These are phyloP conservation scores for Vanderwaltozyma verrucispora DNA, from an alignment of 805 yeast species.

Conservation along the genomic window DNA sequence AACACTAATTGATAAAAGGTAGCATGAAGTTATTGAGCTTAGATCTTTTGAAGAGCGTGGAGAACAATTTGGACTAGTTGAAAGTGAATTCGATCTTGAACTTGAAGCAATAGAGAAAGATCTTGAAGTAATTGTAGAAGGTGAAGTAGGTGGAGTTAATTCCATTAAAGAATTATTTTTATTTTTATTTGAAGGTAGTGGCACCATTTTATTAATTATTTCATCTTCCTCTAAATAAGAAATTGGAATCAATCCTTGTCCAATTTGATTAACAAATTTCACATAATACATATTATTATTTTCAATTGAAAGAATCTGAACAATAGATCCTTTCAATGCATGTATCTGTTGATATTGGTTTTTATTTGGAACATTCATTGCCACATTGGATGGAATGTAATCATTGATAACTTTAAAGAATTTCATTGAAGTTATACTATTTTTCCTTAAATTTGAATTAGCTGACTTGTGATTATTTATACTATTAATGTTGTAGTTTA, in stretches of 20 bases:
- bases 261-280: constrained; percentile 8
- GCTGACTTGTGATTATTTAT: too few species aligned
- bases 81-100: constrained; percentile 8
- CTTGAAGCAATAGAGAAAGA: constrained; percentile 8
- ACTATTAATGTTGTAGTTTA: too few species aligned
- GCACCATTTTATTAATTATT: constrained; percentile 2
- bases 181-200: neutral
- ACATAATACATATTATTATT: constrained; percentile 6
- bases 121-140: constrained; percentile 11
- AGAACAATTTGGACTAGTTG: neutral
- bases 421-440: neutral
- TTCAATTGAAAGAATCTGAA: constrained; percentile 10
- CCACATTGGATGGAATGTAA: neutral
- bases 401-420: constrained; percentile 4
- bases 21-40: neutral
- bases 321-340: constrained; percentile 6
- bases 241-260: constrained; percentile 9
- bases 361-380: neutral
- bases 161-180: neutral
- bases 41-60: neutral
- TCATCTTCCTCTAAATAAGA: constrained; percentile 7
- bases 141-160: constrained; percentile 15
- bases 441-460: neutral
- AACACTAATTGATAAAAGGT: constrained; percentile 8
- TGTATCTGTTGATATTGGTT: neutral